A percentile compares a stretch with the other conserved stretches of the same genome.
These are phyloP conservation scores for Paraphaeosphaeria minitans DNA, from an alignment of 2,329 filamentous ascomycete species.

Conservation along the genomic window DNA sequence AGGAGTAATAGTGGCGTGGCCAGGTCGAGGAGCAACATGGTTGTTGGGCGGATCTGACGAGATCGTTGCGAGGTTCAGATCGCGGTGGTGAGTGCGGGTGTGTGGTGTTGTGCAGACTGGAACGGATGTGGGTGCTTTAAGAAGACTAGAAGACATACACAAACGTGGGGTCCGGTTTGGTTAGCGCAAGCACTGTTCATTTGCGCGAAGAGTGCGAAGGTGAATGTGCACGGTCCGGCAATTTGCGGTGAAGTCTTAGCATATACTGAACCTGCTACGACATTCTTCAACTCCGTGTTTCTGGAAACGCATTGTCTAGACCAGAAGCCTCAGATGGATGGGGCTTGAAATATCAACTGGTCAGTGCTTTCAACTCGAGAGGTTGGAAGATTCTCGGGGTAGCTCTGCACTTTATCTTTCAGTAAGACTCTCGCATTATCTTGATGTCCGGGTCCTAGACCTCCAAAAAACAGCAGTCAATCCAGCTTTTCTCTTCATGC, in stretches of 20 bases:
- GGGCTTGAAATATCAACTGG: too few species aligned
- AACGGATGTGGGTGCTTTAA: background rate
- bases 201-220: background rate
- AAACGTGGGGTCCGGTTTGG: background rate
- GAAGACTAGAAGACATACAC: background rate
- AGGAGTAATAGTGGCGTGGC: background rate
- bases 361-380: too few species aligned
- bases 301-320: too few species aligned
- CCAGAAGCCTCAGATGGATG: too few species aligned
- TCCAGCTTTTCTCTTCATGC: background rate
- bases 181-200: background rate
- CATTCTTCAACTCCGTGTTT: too few species aligned
- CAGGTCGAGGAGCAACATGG: background rate
- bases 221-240: background rate
- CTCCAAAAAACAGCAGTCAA: background rate
- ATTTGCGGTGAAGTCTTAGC: background rate
- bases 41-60: background rate
- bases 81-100: background rate
- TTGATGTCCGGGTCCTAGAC: too few species aligned
- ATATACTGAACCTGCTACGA: too few species aligned
- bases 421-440: too few species aligned
- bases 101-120: background rate
- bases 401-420: too few species aligned
- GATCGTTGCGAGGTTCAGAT: background rate
- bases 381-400: too few species aligned